Evolutionary conservation across 1,284 basidiomycete species (phyloP), one percentile per base, ranked within the genome.

Genomic region (Pseudozyma tsukubaensis): DNA sequence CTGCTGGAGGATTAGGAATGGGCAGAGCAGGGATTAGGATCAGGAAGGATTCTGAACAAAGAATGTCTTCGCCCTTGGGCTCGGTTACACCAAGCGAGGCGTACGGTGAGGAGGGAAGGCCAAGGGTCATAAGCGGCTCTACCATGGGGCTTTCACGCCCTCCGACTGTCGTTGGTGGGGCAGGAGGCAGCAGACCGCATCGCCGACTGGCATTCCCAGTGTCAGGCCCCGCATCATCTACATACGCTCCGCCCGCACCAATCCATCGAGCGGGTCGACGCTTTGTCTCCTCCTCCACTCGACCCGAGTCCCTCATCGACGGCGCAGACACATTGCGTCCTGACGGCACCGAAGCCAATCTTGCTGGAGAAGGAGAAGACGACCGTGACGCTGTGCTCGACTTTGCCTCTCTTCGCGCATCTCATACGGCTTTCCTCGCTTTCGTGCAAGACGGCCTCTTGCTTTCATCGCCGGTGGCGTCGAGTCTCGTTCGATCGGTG

Each of bases 391-490:
- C 53, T 10, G 50, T 68, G 24, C 50, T 79, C 18, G 94, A 96
- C 81, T 96, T 96, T 82, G 90, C 92, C 12, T 92, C 92, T 0
- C 87, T 96, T 42, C 90, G 92, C 52, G 88, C 86, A 50, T 90
- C 94, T 40, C 94, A 96, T 78, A 88, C 90, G 3, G 90, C 88
- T 3, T 95, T 94, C 81, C 87, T 96, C 8, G 90, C 92, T 53
- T 90, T 91, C 47, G 85, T 96, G 10, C 86, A 92, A 21, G 91
- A 91, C 7, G 94, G 93, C 0, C 91, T 91, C 64, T 86, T 96
- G 21, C 86, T 96, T 18, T 66, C 63, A 37, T 89, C 91, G 3
- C 91, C 93, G 72, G 83, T 89, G 0, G 86, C 88, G 1, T 85
- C 92, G 14, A 89, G 90, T 7, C 84, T 88, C 1, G 89, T 90